Evolutionary conservation across 2,329 filamentous ascomycete species (phyloP).

Genomic region (Sporothrix sp.): DNA sequence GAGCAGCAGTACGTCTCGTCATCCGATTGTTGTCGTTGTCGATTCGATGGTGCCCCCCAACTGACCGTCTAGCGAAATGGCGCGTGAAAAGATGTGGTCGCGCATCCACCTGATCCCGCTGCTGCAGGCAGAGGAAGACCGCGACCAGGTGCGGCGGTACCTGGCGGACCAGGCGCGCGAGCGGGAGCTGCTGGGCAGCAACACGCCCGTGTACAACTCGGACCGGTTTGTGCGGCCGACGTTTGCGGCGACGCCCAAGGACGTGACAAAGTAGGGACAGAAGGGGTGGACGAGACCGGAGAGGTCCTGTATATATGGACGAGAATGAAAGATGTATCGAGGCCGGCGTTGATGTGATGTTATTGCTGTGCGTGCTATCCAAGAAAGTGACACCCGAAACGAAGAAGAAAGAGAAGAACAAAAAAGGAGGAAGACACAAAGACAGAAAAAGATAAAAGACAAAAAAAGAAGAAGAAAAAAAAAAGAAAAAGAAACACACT

Average conservation of each 20-base stretch:
- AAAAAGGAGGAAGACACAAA: neutral
- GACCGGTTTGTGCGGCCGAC: conserved; percentile 84
- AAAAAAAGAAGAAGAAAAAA: neutral
- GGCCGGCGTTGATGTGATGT: no score
- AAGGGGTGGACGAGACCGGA: no score
- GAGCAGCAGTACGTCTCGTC: conserved; percentile 70
- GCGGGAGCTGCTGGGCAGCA: conserved; percentile 78
- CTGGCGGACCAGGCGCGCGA: conserved; percentile 81
- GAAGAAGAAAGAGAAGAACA: no score
- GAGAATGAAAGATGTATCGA: no score
- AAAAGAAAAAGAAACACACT: neutral
- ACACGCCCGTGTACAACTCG: conserved; percentile 70
- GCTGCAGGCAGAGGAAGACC: conserved; percentile 92
- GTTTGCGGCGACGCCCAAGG: conserved; percentile 60
- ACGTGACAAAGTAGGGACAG: conserved; percentile 44
- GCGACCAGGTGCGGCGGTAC: conserved; percentile 81
- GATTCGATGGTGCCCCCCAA: no score
- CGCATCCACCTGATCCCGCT: conserved; percentile 90
- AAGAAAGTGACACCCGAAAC: no score
- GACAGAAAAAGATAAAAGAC: neutral
- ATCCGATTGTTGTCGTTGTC: neutral
- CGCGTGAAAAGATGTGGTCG: conserved; percentile 96
- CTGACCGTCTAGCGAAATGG: no score
- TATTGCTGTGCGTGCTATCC: no score
- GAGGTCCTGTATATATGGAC: no score